Evolutionary conservation across 108 stramenopile genomes (phyloP).

Genomic region (Skeletonema grethae): DNA sequence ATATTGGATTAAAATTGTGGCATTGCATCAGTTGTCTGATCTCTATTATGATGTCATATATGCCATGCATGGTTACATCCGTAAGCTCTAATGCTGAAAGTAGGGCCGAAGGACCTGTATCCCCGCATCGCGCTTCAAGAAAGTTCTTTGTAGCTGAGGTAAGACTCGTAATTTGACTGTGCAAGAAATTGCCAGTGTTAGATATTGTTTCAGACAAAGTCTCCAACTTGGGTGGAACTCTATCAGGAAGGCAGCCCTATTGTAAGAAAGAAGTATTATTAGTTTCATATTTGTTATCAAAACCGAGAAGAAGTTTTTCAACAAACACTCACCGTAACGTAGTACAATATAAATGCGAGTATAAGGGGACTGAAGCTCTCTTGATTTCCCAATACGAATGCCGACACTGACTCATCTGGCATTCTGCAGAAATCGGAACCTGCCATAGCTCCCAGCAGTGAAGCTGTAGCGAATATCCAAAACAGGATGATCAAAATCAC

Average conservation of each 20-base stretch:
- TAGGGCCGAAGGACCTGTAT: constrained; percentile 15
- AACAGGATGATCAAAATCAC: constrained; percentile 29
- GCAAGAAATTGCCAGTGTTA: constrained; percentile 11
- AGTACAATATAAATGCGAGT: constrained; percentile 26
- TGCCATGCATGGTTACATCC: constrained; percentile 18
- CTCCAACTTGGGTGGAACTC: constrained; percentile 17
- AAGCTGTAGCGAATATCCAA: constrained; percentile 30
- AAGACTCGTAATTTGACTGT: constrained; percentile 8
- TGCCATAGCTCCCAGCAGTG: constrained; percentile 35
- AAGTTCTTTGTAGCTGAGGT: constrained; percentile 3
- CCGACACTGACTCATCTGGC: constrained; percentile 26
- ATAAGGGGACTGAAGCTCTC: constrained; percentile 19
- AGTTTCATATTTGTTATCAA: not conserved
- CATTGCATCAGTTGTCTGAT: constrained; percentile 27
- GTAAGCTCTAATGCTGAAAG: constrained; percentile 18
- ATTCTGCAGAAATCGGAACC: constrained; percentile 27
- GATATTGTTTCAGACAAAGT: constrained; percentile 8
- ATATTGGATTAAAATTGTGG: constrained; percentile 34
- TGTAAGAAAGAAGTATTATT: not conserved
- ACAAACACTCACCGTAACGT: constrained; percentile 26
- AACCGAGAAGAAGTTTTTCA: not conserved
- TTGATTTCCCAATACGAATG: constrained; percentile 15
- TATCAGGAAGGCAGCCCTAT: constrained; percentile 34
- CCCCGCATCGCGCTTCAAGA: constrained; percentile 12
- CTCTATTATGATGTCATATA: constrained; percentile 13